Evolutionary conservation across 2,329 filamentous ascomycete genomes (phyloP), one percentile per base, ranked within the genome.

Genomic region (Curvularia hawaiiensis): DNA sequence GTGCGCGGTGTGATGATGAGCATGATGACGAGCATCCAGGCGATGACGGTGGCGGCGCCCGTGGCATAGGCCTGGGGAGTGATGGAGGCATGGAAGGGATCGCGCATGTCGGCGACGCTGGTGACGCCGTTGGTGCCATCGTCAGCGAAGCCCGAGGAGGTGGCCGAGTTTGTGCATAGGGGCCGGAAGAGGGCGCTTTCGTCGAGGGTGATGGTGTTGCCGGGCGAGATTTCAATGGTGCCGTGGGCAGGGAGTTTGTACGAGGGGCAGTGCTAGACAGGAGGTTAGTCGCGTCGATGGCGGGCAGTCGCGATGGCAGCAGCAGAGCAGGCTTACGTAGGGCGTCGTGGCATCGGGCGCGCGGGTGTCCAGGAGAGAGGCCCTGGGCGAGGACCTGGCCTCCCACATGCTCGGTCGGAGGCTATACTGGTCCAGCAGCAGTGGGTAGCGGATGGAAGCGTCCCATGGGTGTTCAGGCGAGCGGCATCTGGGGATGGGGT

Each of bases 61-160:
- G 98, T 90, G 45, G 93, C 93, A 73, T 97, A 99, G 69, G 91
- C 90, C 77, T 96, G 92, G 14, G 95, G 94, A 44, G 95, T 94
- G 20, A 91, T 92, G 38, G 93, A 97, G 53, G 93, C 90, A 77
- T 96, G 97, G 77, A 99, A 99, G 9, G 92, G 92, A 69, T 96
- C 91, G 62, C 86, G 84, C 53, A 91, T 85, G 75, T 92, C 87
- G 59, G 88, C 85, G 61, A 88, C 77, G 59, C 81, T 80, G 41
- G 81, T 79, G 52, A 74, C 54, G 56, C 71, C 68, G 35, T 77
- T 67, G 8, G 67, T 60, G 50, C 71, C 67, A 63, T 79, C 69
- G 62, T 80, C 76, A 45, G 75, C 73, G 56, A 78, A 75, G 52
- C 59, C 59, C 59, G 52, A 64, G 58, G 22, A 57, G 50, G 76